Base-by-base conservation (phyloP, 805 yeast genomes). In the Kurtzmaniella cleridarum region DNA sequence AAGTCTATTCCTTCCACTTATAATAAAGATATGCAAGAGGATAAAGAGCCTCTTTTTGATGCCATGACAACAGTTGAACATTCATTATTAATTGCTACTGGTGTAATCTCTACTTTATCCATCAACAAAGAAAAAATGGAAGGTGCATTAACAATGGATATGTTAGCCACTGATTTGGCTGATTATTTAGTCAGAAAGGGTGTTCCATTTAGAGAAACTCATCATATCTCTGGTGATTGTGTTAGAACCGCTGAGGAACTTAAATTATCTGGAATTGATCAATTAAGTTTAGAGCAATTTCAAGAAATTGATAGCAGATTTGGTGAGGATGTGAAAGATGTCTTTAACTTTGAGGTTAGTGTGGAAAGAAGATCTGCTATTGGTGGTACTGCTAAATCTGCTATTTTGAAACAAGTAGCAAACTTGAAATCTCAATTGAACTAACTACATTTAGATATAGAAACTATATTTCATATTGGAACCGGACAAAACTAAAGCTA, bases 121-220 rank as follows among this genome's bases (percentile, higher is more conserved):
- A 85, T 90, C 49, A 74, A 84, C 51, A 73, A 75, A 46, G 83
- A 76, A 39, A 80, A 73, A 50, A 93, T 93, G 98, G 76, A 73
- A 51, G 79, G 75, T 32, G 91, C 98, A 0, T 76, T 93, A 53
- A 90, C 98, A 23, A 91, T 91, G 95, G 98, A 93, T 65, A 93
- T 93, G 98, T 76, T 93, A 53, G 98, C 98, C 15, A 93, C 99
- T 26, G 99, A 93, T 61, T 75, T 93, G 51, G 99, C 99, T 30
- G 99, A 93, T 62, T 93, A 93, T 62, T 74, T 93, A 48, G 99
- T 93, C 37, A 83, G 96, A 69, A 90, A 84, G 63, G 98, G 98
- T 44, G 98, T 93, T 49, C 98, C 98, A 41, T 93, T 93, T 71
- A 87, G 99, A 72, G 98, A 93, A 67, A 93, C 98, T 1, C 99